These are phyloP conservation scores for Trichophyton verrucosum DNA, from an alignment of 2,329 filamentous ascomycete genomes.

Conservation along the genomic window DNA sequence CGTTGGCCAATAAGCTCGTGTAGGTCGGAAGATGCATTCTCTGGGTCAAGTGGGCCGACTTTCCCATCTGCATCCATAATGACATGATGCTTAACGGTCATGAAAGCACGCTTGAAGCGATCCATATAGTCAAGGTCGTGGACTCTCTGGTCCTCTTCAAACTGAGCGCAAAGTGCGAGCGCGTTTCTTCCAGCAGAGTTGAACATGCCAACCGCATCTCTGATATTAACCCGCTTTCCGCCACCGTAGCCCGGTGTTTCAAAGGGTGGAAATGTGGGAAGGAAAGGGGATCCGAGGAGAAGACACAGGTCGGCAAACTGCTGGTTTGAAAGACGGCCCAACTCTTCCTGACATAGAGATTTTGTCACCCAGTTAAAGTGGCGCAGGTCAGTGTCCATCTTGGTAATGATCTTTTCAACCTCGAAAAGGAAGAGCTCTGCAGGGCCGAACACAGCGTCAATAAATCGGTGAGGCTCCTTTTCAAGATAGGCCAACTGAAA, in stretches of 20 bases:
- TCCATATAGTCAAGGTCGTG: slow-evolving; percentile 66
- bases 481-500: slow-evolving; percentile 59
- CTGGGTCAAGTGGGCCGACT: slow-evolving; percentile 60
- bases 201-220: slow-evolving; percentile 67
- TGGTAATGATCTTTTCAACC: slow-evolving; percentile 59
- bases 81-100: slow-evolving; percentile 79
- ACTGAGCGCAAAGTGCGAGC: slow-evolving; percentile 59
- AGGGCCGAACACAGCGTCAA: slow-evolving; percentile 67
- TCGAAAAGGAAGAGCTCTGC: slow-evolving; percentile 79
- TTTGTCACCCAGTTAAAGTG: slow-evolving; percentile 54
- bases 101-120: slow-evolving; percentile 72
- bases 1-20: slow-evolving; percentile 85
- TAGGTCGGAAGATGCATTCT: slow-evolving; percentile 66
- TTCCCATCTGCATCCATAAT: slow-evolving; percentile 66
- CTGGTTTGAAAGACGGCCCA: slow-evolving; percentile 52
- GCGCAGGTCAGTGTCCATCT: slow-evolving; percentile 43
- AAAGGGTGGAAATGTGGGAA: slow-evolving; percentile 67
- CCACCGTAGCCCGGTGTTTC: slow-evolving; percentile 47
- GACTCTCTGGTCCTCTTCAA: slow-evolving; percentile 63
- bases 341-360: slow-evolving; percentile 54
- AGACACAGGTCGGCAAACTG: slow-evolving; percentile 75
- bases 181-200: slow-evolving; percentile 55
- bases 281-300: slow-evolving; percentile 68
- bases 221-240: slow-evolving; percentile 48
- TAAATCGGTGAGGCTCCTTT: slow-evolving; percentile 53